Evolutionary conservation across 331 rosid species (phyloP).

Genomic region (Pyracantha coccinea): DNA sequence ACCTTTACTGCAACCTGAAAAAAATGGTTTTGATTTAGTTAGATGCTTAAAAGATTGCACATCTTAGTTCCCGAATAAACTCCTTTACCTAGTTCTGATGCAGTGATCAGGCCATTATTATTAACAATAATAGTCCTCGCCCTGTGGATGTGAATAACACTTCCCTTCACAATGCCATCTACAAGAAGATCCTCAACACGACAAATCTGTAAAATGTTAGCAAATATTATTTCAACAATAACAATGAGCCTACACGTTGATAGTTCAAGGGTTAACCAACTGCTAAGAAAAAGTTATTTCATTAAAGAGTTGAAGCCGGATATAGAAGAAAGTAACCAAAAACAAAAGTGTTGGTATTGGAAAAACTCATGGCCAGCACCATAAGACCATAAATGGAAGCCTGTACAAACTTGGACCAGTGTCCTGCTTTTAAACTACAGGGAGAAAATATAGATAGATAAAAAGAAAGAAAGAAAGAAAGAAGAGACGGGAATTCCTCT

Average conservation of each 20-base stretch:
- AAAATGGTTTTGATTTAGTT: constrained; percentile 17
- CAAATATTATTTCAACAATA: not conserved
- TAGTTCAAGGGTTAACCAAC: not conserved
- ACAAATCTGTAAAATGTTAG: constrained; percentile 60
- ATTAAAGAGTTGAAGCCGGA: not conserved
- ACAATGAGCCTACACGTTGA: not conserved
- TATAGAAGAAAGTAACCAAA: not conserved
- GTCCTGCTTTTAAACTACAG: not conserved
- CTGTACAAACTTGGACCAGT: not conserved
- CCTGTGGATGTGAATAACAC: constrained; percentile 94
- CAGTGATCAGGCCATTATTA: constrained; percentile 56
- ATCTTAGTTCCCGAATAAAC: constrained; percentile 2
- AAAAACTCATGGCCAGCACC: not conserved
- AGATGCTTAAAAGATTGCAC: constrained; percentile 19
- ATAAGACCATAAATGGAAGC: not conserved
- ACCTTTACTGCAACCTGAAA: constrained; percentile 89
- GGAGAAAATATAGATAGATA: not conserved
- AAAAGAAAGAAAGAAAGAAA: not conserved
- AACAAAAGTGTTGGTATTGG: not conserved
- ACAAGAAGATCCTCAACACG: constrained; percentile 98
- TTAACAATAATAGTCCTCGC: constrained; percentile 87
- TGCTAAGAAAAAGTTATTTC: not conserved
- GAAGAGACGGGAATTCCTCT: not conserved
- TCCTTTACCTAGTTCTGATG: constrained; percentile 73
- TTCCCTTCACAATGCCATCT: constrained; percentile 79